These are phyloP conservation scores for Myxozyma kluyveri DNA, from an alignment of 805 yeast genomes.

Conservation along the genomic window DNA sequence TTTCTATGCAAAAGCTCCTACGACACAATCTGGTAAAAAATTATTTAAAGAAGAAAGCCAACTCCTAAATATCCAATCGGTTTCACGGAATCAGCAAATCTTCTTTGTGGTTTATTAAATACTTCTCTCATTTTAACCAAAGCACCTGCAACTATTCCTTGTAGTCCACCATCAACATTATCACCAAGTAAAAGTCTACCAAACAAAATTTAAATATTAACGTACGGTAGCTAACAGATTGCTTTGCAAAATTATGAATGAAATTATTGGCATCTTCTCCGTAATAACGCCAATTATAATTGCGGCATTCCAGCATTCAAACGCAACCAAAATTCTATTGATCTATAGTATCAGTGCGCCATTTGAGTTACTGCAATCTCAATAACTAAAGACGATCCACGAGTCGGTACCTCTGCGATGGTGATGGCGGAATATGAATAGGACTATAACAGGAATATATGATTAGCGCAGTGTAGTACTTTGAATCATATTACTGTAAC, in stretches of 20 bases:
- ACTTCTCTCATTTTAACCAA: slow-evolving; percentile 34
- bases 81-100: slow-evolving; percentile 8
- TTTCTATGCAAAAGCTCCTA: too few species aligned
- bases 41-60: too few species aligned
- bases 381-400: neutral
- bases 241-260: slow-evolving; percentile 32
- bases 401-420: too few species aligned
- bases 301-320: slow-evolving; percentile 35
- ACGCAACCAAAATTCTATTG: slow-evolving; percentile 34
- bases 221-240: slow-evolving; percentile 36
- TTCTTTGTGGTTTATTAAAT: slow-evolving; percentile 31
- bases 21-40: too few species aligned
- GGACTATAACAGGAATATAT: slow-evolving; percentile 55
- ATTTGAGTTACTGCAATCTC: slow-evolving; percentile 1
- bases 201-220: slow-evolving; percentile 35
- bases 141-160: slow-evolving; percentile 38
- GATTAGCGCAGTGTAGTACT: slow-evolving; percentile 51
- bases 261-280: slow-evolving; percentile 30
- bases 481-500: slow-evolving; percentile 53
- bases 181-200: slow-evolving; percentile 38
- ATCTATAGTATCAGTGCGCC: slow-evolving; percentile 9
- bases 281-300: slow-evolving; percentile 36
- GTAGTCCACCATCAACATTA: slow-evolving; percentile 25
- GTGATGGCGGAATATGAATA: neutral
- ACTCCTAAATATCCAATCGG: neutral